These are phyloP conservation scores for Trichoderma orchidacearum DNA, from an alignment of 495 filamentous ascomycete genomes.

Conservation along the genomic window DNA sequence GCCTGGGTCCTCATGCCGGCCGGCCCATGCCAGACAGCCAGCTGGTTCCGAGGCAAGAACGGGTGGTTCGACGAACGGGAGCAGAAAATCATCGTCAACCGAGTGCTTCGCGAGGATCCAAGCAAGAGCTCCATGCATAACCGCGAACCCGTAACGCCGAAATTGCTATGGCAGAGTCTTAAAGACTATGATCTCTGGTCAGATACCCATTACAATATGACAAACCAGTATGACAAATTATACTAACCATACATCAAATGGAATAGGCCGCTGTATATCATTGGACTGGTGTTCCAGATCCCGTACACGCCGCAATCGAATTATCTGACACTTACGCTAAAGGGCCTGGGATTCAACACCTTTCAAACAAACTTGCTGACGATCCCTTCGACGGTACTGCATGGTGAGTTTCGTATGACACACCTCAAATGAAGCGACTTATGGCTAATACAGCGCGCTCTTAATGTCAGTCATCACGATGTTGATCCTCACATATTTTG, in stretches of 20 bases:
- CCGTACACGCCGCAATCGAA: conserved; percentile 29
- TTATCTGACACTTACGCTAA: conserved; percentile 37
- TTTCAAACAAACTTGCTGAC: conserved; percentile 41
- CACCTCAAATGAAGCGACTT: background rate
- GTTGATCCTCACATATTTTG: conserved; percentile 37
- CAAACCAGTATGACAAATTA: background rate
- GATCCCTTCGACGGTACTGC: conserved; percentile 33
- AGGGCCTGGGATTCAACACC: conserved; percentile 33
- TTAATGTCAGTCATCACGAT: conserved; percentile 23
- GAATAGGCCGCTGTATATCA: conserved; percentile 43
- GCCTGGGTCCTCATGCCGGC: conserved; percentile 42
- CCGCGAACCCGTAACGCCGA: conserved; percentile 28
- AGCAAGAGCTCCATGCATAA: conserved; percentile 54
- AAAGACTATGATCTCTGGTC: conserved; percentile 33
- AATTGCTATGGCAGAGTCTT: conserved; percentile 32
- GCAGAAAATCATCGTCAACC: conserved; percentile 45
- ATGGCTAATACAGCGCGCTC: no score
- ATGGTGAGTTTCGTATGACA: background rate
- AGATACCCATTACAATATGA: background rate
- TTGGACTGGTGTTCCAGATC: conserved; percentile 38
- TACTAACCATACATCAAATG: no score
- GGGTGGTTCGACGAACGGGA: conserved; percentile 50
- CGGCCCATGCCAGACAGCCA: conserved; percentile 34
- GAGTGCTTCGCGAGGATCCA: conserved; percentile 51
- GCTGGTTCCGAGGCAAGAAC: conserved; percentile 38